Conservation (phyloP, 495 filamentous ascomycete genomes). For the Aspergillus kassunensis region DNA sequence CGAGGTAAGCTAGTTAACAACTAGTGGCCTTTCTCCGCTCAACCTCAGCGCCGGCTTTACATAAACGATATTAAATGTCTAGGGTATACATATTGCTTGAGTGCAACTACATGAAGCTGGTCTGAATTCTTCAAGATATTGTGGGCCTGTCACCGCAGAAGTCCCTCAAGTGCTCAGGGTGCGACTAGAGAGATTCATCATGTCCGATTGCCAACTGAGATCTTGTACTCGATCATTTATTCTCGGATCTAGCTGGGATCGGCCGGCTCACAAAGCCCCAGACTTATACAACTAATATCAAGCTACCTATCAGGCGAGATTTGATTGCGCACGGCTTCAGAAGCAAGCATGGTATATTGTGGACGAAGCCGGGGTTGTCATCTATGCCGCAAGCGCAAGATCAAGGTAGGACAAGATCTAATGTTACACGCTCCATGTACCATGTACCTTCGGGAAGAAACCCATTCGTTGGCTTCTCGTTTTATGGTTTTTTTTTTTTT, state of each 20-base stretch:
- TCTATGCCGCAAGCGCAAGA: slow-evolving; percentile 46
- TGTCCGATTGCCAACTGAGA: slow-evolving; percentile 4
- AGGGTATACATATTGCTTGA: too few relatives aligned
- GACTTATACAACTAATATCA: background rate
- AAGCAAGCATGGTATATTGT: slow-evolving; percentile 41
- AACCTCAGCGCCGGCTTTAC: too few relatives aligned
- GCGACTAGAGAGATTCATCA: slow-evolving; percentile 2
- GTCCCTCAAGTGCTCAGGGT: too few relatives aligned
- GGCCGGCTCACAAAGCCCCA: background rate
- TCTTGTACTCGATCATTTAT: background rate
- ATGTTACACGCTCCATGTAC: background rate
- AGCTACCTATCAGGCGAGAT: background rate
- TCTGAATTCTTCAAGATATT: too few relatives aligned
- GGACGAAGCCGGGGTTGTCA: slow-evolving; percentile 46
- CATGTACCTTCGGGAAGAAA: background rate
- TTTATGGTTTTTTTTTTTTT: slow-evolving; percentile 2
- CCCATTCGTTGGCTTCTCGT: background rate
- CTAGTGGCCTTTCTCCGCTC: slow-evolving; percentile 2
- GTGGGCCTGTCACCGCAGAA: too few relatives aligned
- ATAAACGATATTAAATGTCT: too few relatives aligned
- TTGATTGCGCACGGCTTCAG: background rate
- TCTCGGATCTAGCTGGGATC: background rate
- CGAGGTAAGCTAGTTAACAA: background rate
- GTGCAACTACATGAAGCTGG: too few relatives aligned
- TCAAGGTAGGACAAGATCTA: slow-evolving; percentile 36